Evolutionary conservation across 495 filamentous ascomycete genomes (phyloP).

Genomic region (Xylaria venustula): DNA sequence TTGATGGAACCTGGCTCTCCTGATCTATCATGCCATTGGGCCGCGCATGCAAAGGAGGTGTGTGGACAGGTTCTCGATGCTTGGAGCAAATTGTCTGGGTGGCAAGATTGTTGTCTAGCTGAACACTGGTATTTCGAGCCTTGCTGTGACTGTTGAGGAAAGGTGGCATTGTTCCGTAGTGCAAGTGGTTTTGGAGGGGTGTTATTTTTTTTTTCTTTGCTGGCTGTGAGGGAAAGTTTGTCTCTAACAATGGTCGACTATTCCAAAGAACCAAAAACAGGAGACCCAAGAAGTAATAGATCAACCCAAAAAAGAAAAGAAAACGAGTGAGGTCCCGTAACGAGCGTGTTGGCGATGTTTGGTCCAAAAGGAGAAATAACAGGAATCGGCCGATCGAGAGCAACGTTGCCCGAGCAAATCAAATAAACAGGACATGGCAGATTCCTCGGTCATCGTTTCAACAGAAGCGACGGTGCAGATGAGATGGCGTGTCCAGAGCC

Average conservation of each 20-base stretch:
- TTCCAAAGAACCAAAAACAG: constrained; percentile 36
- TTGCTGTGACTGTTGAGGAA: constrained; percentile 43
- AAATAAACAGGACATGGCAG: constrained; percentile 1
- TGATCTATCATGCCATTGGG: constrained; percentile 38
- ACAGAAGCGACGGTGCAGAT: constrained; percentile 16
- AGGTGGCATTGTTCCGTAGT: constrained; percentile 34
- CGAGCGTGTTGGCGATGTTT: constrained; percentile 20
- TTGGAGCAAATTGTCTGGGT: constrained; percentile 24
- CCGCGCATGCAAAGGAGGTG: constrained; percentile 25
- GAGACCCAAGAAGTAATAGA: constrained; percentile 41
- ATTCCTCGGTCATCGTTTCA: constrained; percentile 8
- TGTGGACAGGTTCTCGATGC: constrained; percentile 20
- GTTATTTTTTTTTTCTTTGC: constrained; percentile 9
- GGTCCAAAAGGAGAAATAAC: constrained; percentile 13
- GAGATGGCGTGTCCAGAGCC: constrained; percentile 26
- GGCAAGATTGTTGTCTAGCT: constrained; percentile 37
- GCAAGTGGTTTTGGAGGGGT: constrained; percentile 6
- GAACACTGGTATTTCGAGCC: constrained; percentile 44
- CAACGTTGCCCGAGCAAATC: not conserved
- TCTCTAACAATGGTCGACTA: constrained; percentile 33
- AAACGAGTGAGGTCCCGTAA: constrained; percentile 12
- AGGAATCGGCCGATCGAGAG: constrained; percentile 21
- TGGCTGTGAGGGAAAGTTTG: constrained; percentile 19
- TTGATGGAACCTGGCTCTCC: constrained; percentile 31
- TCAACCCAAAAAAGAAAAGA: constrained; percentile 25